A percentile compares a stretch with the other conserved stretches of the same genome.
Evolutionary conservation across 208 protist genomes (phyloP).

Genomic region (Crithidia expoeki): DNA sequence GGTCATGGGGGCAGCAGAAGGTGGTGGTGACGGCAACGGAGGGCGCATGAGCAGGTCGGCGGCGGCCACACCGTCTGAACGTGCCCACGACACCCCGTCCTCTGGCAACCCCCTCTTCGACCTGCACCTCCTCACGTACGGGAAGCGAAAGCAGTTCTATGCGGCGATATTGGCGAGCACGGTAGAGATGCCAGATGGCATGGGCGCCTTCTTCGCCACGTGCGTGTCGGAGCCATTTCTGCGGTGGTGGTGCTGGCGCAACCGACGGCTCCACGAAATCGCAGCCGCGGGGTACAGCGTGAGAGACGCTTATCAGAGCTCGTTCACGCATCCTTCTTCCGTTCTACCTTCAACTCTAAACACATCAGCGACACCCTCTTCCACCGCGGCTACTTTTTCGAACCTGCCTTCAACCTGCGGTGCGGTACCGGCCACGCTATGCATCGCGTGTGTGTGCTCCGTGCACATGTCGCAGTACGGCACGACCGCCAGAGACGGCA

Average conservation of each 20-base stretch:
- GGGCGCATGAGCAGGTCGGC: neutral
- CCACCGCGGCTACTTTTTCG: neutral
- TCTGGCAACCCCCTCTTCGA: slow-evolving; percentile 36
- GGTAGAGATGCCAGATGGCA: slow-evolving; percentile 33
- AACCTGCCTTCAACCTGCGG: neutral
- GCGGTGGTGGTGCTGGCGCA: slow-evolving; percentile 35
- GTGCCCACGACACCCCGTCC: slow-evolving; percentile 13
- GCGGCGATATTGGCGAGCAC: slow-evolving; percentile 29
- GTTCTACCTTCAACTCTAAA: too few species aligned
- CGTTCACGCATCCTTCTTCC: too few species aligned
- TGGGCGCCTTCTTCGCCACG: slow-evolving; percentile 31
- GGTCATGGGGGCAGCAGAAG: neutral
- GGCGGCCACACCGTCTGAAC: neutral
- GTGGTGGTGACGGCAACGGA: neutral
- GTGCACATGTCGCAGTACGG: slow-evolving; percentile 26
- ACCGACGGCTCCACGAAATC: neutral
- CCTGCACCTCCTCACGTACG: slow-evolving; percentile 32
- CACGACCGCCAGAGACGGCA: slow-evolving; percentile 19
- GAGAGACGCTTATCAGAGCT: neutral
- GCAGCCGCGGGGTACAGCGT: neutral
- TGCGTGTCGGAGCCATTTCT: slow-evolving; percentile 34
- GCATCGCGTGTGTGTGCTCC: slow-evolving; percentile 18
- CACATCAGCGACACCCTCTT: neutral
- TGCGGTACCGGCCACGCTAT: slow-evolving; percentile 11
- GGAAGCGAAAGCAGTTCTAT: slow-evolving; percentile 31